These are phyloP conservation scores for Colletotrichum sp. DNA, from an alignment of 2,329 filamentous ascomycete species.

Conservation along the genomic window DNA sequence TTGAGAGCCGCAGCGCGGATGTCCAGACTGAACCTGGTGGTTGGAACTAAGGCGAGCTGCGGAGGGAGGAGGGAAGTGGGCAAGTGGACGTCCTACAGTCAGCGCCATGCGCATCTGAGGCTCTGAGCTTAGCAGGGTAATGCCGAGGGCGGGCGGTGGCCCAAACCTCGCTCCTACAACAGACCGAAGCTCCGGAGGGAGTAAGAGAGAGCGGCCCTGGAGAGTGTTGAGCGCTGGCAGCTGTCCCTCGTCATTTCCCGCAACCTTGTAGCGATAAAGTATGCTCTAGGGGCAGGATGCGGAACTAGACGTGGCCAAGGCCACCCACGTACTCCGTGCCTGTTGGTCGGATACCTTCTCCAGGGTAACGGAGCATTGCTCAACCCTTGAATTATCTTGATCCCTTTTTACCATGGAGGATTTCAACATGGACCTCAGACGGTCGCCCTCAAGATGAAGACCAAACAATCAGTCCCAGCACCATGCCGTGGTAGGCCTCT, in stretches of 20 bases:
- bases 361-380: background rate
- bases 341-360: background rate
- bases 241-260: background rate
- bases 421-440: background rate
- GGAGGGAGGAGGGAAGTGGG: background rate
- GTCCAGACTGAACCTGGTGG: background rate
- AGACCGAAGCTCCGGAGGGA: background rate
- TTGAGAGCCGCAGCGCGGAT: background rate
- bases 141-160: background rate
- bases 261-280: background rate
- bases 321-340: background rate
- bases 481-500: background rate
- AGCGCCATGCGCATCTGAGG: background rate
- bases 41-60: background rate
- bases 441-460: background rate
- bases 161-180: background rate
- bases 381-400: background rate
- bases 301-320: background rate
- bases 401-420: background rate
- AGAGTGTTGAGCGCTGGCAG: background rate
- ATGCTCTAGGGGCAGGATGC: background rate
- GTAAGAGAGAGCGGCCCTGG: background rate
- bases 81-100: background rate
- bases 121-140: background rate
- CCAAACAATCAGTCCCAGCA: background rate